Base-by-base conservation (phyloP, 495 filamentous ascomycete species). In the Pyronema omphalodes region DNA sequence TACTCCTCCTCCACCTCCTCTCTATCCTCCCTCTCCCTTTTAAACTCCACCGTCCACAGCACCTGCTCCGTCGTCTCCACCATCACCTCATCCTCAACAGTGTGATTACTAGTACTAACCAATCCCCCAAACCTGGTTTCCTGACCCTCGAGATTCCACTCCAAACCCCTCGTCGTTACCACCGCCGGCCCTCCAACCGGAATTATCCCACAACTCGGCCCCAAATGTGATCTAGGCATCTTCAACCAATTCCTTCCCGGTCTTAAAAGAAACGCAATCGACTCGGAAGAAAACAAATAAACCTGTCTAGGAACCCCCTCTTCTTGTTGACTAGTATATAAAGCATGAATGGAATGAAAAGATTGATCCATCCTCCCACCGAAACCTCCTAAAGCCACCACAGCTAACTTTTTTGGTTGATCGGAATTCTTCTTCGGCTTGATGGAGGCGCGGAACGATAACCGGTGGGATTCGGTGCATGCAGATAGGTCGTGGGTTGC, bases 31-130 rank as follows among this genome's bases (percentile, higher is more conserved):
- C 7, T 36, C 33, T 33, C 15, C 44, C 19, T 47, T 4, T 19
- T 17, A 33, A 91, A 63, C 58, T 93, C 88, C 55, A 94, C 74
- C 0, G 91, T 95, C 67, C 95, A 93, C 39, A 96, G 64, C 11
- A 94, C 81, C 52, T 78, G 74, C 55, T 74, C 77, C 7, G 75
- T 75, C 34, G 84, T 79, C 61, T 76, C 67, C 3, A 85, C 67
- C 51, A 72, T 71, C 1, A 93, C 73, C 54, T 72, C 63, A 11
- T 67, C 69, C 46, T 70, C 71, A 36, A 69, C 68, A 29, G 93
- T 76, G 61, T 88, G 83, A 69, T 98, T 98, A 67, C 91, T 98
- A 44, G 91, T 96, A 61, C 88, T 94, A 56, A 98, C 68, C 60
- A 82, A 77, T 0, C 79, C 79, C 0, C 89, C 91, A 67, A 96